Percentiles rank a stretch among this genome's conserved stretches.
Conservation (phyloP, 371 early-diverging fungal genomes). For the Actinomortierella ambigua region DNA sequence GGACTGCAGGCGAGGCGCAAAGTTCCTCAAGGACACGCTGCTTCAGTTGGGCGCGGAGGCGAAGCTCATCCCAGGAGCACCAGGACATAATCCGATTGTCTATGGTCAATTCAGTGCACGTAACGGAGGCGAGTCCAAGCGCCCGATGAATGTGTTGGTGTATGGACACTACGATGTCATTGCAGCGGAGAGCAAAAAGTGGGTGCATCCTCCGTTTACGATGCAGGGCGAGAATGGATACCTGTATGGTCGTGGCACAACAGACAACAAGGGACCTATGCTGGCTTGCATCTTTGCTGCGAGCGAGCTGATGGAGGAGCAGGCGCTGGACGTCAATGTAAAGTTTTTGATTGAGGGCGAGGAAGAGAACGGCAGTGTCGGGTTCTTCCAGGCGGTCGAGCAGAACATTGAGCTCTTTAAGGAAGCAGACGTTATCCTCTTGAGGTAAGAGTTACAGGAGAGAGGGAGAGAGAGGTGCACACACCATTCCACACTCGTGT, state of each 20-base stretch:
- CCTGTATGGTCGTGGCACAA: conserved; percentile 81
- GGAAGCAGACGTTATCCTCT: conserved; percentile 71
- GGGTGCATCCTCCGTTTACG: conserved; percentile 62
- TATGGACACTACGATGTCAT: conserved; percentile 92
- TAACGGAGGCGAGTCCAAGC: not conserved
- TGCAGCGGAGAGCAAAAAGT: conserved; percentile 65
- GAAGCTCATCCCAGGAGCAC: conserved; percentile 66
- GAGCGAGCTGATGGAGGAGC: conserved; percentile 67
- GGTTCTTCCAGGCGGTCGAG: conserved; percentile 68
- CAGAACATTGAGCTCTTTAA: conserved; percentile 63
- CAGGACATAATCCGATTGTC: conserved; percentile 77
- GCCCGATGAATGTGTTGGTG: conserved; percentile 64
- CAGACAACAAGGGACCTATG: conserved; percentile 87
- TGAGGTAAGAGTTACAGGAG: conserved; percentile 51
- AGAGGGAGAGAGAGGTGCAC: not conserved
- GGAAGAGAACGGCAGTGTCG: conserved; percentile 81
- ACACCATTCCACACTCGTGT: not conserved
- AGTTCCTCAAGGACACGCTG: conserved; percentile 71
- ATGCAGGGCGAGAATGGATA: conserved; percentile 71
- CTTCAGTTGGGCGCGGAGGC: conserved; percentile 78
- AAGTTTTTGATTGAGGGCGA: conserved; percentile 86
- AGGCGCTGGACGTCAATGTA: conserved; percentile 69
- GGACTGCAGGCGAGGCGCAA: conserved; percentile 79
- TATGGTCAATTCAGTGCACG: conserved; percentile 68
- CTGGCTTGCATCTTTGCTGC: conserved; percentile 81